A percentile compares a stretch with the other conserved stretches of the same genome.
These are phyloP conservation scores for Beta corolliflora DNA, from an alignment of 179 eudicot species.

Conservation along the genomic window DNA sequence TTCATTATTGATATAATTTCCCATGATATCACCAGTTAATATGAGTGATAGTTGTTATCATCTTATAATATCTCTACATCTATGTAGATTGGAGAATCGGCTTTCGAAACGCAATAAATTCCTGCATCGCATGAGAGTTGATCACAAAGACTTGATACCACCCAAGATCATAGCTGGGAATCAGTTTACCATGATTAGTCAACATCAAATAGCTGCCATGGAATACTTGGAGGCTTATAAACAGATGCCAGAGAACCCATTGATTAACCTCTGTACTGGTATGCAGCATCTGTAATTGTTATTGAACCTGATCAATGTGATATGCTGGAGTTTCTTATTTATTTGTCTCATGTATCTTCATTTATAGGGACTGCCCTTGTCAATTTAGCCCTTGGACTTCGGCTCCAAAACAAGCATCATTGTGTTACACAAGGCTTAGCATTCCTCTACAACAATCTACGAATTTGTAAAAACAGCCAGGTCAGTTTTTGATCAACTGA, in stretches of 20 bases:
- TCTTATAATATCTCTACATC: too few relatives aligned
- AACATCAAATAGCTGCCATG: constrained; percentile 90
- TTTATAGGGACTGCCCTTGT: constrained; percentile 64
- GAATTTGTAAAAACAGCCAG: constrained; percentile 67
- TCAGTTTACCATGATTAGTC: constrained; percentile 69
- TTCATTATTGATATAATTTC: background rate
- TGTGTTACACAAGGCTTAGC: constrained; percentile 79
- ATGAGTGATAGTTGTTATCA: too few relatives aligned
- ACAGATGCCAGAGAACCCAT: constrained; percentile 72
- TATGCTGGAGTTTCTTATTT: background rate
- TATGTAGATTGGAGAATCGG: constrained; percentile 41
- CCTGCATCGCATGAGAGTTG: constrained; percentile 51
- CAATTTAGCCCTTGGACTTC: constrained; percentile 67
- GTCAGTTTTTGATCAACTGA: constrained; percentile 20
- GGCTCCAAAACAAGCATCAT: constrained; percentile 90
- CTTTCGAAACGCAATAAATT: constrained; percentile 58
- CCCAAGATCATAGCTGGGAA: constrained; percentile 75
- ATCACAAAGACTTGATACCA: constrained; percentile 64
- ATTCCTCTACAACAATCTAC: constrained; percentile 65
- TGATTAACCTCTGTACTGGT: constrained; percentile 89
- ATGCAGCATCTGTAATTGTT: constrained; percentile 23
- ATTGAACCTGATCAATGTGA: background rate
- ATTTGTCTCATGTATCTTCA: background rate
- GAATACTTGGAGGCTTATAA: constrained; percentile 88
- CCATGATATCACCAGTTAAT: too few relatives aligned